A percentile compares a stretch with the other conserved stretches of the same genome.
phyloP scores from a whole-genome alignment of 441 rosid species.

The Populus trichocarpa region DNA sequence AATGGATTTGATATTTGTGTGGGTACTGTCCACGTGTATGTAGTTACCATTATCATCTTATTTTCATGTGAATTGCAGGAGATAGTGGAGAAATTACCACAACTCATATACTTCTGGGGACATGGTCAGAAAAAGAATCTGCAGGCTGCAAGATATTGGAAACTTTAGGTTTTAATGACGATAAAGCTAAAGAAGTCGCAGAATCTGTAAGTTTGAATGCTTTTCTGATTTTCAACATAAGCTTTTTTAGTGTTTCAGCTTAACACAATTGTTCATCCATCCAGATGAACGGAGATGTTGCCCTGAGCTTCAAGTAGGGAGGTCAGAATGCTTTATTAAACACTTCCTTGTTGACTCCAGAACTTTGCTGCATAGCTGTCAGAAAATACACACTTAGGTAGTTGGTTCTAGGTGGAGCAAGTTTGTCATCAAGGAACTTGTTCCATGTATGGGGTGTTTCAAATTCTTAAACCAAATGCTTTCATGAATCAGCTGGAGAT shows the following conservation, averaged over 20 bases:
- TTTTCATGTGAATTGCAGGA: conserved; percentile 36
- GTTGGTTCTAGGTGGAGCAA: conserved; percentile 10
- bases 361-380: conserved; percentile 1
- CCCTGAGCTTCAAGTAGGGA: conserved; percentile 43
- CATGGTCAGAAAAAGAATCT: conserved; percentile 78
- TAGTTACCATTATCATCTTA: neutral
- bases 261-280: conserved; percentile 17
- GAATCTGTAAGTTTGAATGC: conserved; percentile 49
- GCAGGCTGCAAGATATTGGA: conserved; percentile 70
- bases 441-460: neutral
- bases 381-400: neutral
- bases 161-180: conserved; percentile 67
- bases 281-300: conserved; percentile 61
- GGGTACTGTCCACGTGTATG: neutral
- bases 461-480: neutral
- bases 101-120: conserved; percentile 64
- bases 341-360: neutral
- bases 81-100: conserved; percentile 75
- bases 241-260: conserved; percentile 11
- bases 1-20: neutral
- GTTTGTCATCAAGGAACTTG: conserved; percentile 3
- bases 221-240: neutral
- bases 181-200: conserved; percentile 63
- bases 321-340: conserved; percentile 7
- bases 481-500: neutral